These are phyloP conservation scores for Huntiella savannae DNA, from an alignment of 2,329 filamentous ascomycete species.

Conservation along the genomic window DNA sequence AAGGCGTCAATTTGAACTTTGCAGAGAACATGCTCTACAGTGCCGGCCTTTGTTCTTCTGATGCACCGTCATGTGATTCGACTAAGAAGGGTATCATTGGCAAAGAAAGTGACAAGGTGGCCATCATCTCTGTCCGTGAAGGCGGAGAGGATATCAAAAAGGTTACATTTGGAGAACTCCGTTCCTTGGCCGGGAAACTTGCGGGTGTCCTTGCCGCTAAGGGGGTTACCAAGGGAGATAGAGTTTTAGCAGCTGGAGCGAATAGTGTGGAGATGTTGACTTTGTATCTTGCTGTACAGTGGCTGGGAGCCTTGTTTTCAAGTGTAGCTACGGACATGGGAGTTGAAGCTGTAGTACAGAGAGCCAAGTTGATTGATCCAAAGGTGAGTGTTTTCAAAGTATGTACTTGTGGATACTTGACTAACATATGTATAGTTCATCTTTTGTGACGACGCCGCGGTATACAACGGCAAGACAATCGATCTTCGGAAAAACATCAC, in stretches of 20 bases:
- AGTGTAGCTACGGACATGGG: constrained; percentile 72
- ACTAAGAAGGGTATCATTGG: constrained; percentile 30
- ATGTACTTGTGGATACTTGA: constrained; percentile 13
- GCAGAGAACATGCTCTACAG: constrained; percentile 64
- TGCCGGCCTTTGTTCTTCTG: constrained; percentile 13
- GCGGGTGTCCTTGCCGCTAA: constrained; percentile 46
- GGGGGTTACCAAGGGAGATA: constrained; percentile 48
- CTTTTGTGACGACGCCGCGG: constrained; percentile 64
- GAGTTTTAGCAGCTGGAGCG: constrained; percentile 55
- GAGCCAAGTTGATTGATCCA: constrained; percentile 55
- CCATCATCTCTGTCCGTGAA: constrained; percentile 54
- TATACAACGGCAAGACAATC: constrained; percentile 61
- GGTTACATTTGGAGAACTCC: constrained; percentile 48
- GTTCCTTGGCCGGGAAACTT: constrained; percentile 36
- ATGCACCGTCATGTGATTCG: constrained; percentile 16
- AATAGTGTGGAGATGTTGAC: constrained; percentile 58
- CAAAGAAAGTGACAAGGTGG: constrained; percentile 55
- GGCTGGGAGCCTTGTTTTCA: constrained; percentile 57
- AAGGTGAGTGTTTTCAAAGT: constrained; percentile 18
- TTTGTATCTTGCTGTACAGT: constrained; percentile 49
- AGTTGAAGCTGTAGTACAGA: constrained; percentile 54
- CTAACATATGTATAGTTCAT: constrained; percentile 27
- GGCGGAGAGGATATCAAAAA: constrained; percentile 36
- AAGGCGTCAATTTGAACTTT: constrained; percentile 54
- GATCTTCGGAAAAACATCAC: constrained; percentile 56